Base-by-base conservation (phyloP, 2,329 filamentous ascomycete species). In the Paramyrothecium sp. region DNA sequence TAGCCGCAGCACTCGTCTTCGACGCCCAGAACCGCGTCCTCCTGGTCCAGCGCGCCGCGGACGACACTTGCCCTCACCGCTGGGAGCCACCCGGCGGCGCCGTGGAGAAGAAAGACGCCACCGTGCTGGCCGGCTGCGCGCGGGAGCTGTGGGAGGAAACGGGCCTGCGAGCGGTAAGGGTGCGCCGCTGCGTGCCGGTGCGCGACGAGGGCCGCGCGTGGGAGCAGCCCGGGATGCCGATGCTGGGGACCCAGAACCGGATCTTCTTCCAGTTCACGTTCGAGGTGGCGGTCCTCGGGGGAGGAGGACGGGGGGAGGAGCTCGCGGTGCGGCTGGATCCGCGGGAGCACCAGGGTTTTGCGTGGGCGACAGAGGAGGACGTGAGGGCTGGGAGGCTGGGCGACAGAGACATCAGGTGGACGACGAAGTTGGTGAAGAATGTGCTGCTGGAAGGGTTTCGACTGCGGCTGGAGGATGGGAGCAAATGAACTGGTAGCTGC, bases 41-140 rank as follows among this genome's bases (percentile, higher is more conserved):
- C 2, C 74, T 82, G 20, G 62, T 82, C 11, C 79, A 80, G 63
- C 77, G 79, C 63, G 75, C 77, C 26, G 59, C 71, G 7, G 67
- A 73, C 60, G 78, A 81, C 66, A 76, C 67, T 55, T 74, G 76
- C 68, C 79, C 80, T 3, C 65, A 73, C 56, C 66, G 61, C 3
- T 83, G 81, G 81, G 81, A 83, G 57, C 59, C 74, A 1, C 80
- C 81, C 1, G 81, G 81, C 21, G 81, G 81, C n/a, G 75, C 69
- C 1, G 74, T 75, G 46, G 81, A 82, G 53, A 53, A 65, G 0
- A 65, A 19, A 7, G 79, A 82, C 59, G 49, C 59, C 7, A 76
- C 65, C 13, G 71, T 83, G 4, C 68, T 83, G 3, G 62, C 73
- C 51, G 75, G 72, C 17, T 75, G 73, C n/a, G 76, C 73, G 17